These are phyloP conservation scores for Naganishia liquefaciens DNA, from an alignment of 1,284 basidiomycete species.

Conservation along the genomic window DNA sequence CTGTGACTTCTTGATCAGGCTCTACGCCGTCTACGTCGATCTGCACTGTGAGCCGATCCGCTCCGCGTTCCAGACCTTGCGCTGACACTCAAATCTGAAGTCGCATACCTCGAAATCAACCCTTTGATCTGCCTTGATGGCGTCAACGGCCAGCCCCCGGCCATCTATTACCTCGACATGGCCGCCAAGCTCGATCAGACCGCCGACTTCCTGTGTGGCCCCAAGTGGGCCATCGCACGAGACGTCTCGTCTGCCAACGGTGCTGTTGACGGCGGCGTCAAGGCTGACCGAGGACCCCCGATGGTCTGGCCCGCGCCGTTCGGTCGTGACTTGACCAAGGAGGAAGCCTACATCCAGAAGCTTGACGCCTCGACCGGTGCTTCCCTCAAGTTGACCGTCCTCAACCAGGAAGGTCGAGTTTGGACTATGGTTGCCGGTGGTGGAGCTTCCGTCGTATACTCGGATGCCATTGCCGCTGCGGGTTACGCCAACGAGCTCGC, in stretches of 20 bases:
- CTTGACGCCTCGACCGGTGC: conserved; percentile 96
- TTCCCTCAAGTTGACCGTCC: conserved; percentile 94
- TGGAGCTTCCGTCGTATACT: conserved; percentile 57
- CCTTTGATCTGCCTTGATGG: conserved; percentile 92
- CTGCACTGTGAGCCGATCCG: conserved; percentile 64
- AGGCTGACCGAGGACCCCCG: conserved; percentile 90
- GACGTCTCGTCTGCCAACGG: conserved; percentile 66
- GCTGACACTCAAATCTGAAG: conserved; percentile 42
- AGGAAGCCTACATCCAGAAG: conserved; percentile 99
- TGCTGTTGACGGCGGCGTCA: conserved; percentile 59
- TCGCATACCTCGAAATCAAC: conserved; percentile 99
- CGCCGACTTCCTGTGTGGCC: conserved; percentile 95
- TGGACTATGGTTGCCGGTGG: conserved; percentile 99
- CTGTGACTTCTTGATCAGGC: conserved; percentile 88
- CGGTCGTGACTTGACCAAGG: conserved; percentile 96
- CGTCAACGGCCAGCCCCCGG: conserved; percentile 68
- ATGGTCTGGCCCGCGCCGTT: conserved; percentile 98
- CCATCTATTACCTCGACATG: conserved; percentile 98
- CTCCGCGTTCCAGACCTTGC: not conserved
- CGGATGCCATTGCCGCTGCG: conserved; percentile 94
- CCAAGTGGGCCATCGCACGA: conserved; percentile 97
- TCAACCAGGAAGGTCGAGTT: conserved; percentile 90
- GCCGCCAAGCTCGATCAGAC: conserved; percentile 97
- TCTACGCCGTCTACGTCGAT: conserved; percentile 97
- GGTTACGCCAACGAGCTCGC: conserved; percentile 96